Evolutionary conservation across 2,329 filamentous ascomycete species (phyloP).

Genomic region (Cladosporium oxysporum): DNA sequence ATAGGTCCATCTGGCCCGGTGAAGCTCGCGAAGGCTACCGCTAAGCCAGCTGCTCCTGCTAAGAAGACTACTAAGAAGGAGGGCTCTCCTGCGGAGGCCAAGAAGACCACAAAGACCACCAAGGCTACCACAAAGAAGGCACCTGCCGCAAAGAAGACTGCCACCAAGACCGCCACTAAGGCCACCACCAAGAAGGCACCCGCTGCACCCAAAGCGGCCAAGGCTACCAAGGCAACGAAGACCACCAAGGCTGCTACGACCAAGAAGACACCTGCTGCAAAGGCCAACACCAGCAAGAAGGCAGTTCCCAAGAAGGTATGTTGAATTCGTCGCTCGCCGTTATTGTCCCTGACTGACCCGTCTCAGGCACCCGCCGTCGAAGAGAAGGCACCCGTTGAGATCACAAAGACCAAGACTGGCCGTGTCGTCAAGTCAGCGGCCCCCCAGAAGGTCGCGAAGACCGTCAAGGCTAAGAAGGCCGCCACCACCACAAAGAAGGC

Average conservation of each 20-base stretch:
- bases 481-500: conserved; percentile 21
- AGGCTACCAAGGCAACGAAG: conserved; percentile 31
- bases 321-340: conserved; percentile 8
- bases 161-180: conserved; percentile 46
- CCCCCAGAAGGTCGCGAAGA: conserved; percentile 41
- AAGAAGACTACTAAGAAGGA: conserved; percentile 41
- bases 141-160: conserved; percentile 52
- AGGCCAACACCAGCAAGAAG: conserved; percentile 20
- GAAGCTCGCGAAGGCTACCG: conserved; percentile 65
- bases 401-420: conserved; percentile 83
- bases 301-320: conserved; percentile 28
- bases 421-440: conserved; percentile 73
- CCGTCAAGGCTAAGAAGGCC: conserved; percentile 18
- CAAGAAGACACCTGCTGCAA: conserved; percentile 42
- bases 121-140: conserved; percentile 44
- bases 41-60: conserved; percentile 39
- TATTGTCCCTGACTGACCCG: conserved; percentile 22
- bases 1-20: conserved; percentile 81
- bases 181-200: conserved; percentile 41
- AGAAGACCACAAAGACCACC: conserved; percentile 40
- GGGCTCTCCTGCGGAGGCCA: conserved; percentile 40
- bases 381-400: conserved; percentile 65
- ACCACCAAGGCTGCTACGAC: conserved; percentile 40
- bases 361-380: conserved; percentile 64
- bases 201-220: conserved; percentile 42